A percentile compares a stretch with the other conserved stretches of the same genome.
Evolutionary conservation across 108 stramenopile genomes (phyloP).

Genomic region (Nitzschia sp.): DNA sequence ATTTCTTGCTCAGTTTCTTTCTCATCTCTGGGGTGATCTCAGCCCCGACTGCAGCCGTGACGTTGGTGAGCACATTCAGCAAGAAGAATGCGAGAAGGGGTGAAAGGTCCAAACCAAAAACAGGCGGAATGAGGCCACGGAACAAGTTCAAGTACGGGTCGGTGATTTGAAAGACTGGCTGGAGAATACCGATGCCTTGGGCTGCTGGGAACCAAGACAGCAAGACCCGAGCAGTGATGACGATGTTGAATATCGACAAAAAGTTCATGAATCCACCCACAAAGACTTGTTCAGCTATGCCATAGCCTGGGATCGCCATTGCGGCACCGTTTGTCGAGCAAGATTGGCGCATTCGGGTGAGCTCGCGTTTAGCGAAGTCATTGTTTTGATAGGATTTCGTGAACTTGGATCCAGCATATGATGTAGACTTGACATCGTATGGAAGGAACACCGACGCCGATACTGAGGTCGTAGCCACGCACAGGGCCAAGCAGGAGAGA

Average conservation of each 20-base stretch:
- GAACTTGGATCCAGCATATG: not conserved
- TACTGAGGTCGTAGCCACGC: slow-evolving; percentile 5
- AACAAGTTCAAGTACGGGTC: slow-evolving; percentile 93
- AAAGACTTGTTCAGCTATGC: slow-evolving; percentile 81
- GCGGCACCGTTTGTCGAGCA: slow-evolving; percentile 46
- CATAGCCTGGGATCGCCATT: slow-evolving; percentile 88
- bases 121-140: slow-evolving; percentile 79
- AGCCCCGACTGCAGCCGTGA: slow-evolving; percentile 60
- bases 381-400: slow-evolving; percentile 6
- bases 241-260: slow-evolving; percentile 83
- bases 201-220: slow-evolving; percentile 91
- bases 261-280: slow-evolving; percentile 87
- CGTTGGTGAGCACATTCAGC: slow-evolving; percentile 54
- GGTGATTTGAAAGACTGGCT: slow-evolving; percentile 86
- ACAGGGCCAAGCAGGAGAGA: not conserved
- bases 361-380: slow-evolving; percentile 7
- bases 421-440: slow-evolving; percentile 1
- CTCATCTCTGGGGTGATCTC: slow-evolving; percentile 37
- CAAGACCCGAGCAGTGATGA: slow-evolving; percentile 89
- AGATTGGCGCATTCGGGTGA: slow-evolving; percentile 19
- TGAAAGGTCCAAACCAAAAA: slow-evolving; percentile 85
- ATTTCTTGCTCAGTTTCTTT: slow-evolving; percentile 12
- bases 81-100: slow-evolving; percentile 77
- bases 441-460: slow-evolving; percentile 49
- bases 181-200: slow-evolving; percentile 57